Evolutionary conservation across 2,329 filamentous ascomycete genomes (phyloP), one percentile per base, ranked within the genome.

Genomic region (Paecilomyces fulvus): DNA sequence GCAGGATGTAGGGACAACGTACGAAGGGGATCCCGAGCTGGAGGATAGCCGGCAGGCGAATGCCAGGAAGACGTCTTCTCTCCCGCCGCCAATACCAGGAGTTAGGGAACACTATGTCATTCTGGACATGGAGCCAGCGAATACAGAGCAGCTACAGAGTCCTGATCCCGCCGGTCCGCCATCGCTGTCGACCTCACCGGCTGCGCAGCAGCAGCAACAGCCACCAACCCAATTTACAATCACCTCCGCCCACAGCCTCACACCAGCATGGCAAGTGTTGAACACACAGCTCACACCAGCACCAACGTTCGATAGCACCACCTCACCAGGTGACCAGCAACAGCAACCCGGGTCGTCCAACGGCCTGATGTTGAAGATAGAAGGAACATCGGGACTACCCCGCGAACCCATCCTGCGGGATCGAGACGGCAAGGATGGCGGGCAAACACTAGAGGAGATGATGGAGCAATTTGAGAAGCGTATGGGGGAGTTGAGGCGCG

Each of bases 191-290:
- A 58, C 65, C 12, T 64, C 66, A n/a, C 63, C 66, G 30, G 58
- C 56, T 25, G 56, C 59, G 7, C 57, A 59, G 33, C 55, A 53
- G n/a, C 57, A 60, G 48, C 52, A 59, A 52, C 54, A 55, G 56
- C 54, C 37, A 67, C 86, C 49, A 65, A 87, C 30, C 72, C 87
- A 55, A 25, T 76, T 73, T 55, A 76, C 73, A 1, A 82, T 97
- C 0, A 76, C 82, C 0, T 84, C 83, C 56, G 87, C 89, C 1
- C 84, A 87, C 48, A 91, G 87, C 59, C 75, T 96, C 11, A 88
- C 84, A 8, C 76, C 85, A 0, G 82, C 87, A 52, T 97, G 92
- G 86, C 84, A 87, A 64, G 78, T 87, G 12, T 73, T 83, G 31
- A 73, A 74, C 14, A 79, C 80, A 0, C 73, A 73, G 9, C 72